A percentile compares a stretch with the other conserved stretches of the same genome.
phyloP scores from a whole-genome alignment of 2,329 filamentous ascomycete species.

The Neoscytalidium dimidiatum region DNA sequence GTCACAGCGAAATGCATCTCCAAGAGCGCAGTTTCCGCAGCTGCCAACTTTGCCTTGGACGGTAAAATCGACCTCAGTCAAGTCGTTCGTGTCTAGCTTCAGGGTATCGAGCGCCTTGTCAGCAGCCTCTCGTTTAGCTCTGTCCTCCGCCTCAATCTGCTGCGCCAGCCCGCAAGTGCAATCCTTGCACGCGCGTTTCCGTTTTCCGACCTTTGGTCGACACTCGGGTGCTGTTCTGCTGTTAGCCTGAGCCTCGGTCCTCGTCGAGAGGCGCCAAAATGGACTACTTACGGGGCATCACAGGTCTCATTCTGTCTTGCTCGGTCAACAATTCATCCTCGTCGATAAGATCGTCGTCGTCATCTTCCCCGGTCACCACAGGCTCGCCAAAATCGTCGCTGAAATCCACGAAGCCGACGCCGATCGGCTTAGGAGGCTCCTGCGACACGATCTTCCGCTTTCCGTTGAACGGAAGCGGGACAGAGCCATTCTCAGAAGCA shows the following conservation, averaged over 20 bases:
- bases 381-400: constrained; percentile 62
- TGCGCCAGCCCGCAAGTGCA: constrained; percentile 93
- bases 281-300: constrained; percentile 72
- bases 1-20: constrained; percentile 72
- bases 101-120: constrained; percentile 66
- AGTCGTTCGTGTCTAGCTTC: constrained; percentile 74
- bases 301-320: constrained; percentile 75
- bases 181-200: constrained; percentile 94
- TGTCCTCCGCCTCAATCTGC: constrained; percentile 83
- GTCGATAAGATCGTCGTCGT: constrained; percentile 77
- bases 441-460: constrained; percentile 41
- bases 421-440: constrained; percentile 50
- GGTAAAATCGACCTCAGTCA: constrained; percentile 93
- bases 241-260: background rate
- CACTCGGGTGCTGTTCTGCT: constrained; percentile 73
- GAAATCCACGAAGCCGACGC: constrained; percentile 70
- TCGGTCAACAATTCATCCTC: constrained; percentile 85
- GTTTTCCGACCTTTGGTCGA: constrained; percentile 81
- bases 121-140: constrained; percentile 63
- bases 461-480: constrained; percentile 36
- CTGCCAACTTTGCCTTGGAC: constrained; percentile 96
- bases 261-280: background rate
- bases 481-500: constrained; percentile 38
- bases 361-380: constrained; percentile 54
- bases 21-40: constrained; percentile 90